phyloP scores from a whole-genome alignment of 1,284 basidiomycete species.

The Omphalotus olearius region DNA sequence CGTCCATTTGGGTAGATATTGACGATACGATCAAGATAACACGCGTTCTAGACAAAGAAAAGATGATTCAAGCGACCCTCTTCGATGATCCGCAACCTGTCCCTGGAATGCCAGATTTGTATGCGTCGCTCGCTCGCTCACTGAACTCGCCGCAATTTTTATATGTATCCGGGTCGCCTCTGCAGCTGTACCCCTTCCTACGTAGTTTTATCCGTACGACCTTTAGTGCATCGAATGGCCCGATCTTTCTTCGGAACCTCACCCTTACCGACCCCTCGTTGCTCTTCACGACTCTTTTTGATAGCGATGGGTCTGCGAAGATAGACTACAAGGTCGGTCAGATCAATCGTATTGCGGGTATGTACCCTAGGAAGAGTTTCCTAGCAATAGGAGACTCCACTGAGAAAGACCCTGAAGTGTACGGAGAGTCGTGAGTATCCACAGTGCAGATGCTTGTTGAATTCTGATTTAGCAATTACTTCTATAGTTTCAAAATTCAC shows the following conservation, averaged over 20 bases:
- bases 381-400: conserved; percentile 14
- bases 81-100: conserved; percentile 34
- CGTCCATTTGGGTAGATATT: conserved; percentile 19
- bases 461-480: background rate
- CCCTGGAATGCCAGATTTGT: conserved; percentile 39
- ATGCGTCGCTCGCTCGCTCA: conserved; percentile 29
- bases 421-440: conserved; percentile 12
- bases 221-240: conserved; percentile 30
- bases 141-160: conserved; percentile 21
- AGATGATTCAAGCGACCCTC: conserved; percentile 31
- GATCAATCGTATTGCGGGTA: conserved; percentile 6
- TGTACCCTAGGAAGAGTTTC: conserved; percentile 15
- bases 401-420: conserved; percentile 16
- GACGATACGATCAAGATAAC: conserved; percentile 41
- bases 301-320: conserved; percentile 5
- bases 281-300: background rate
- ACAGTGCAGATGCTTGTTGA: background rate
- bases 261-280: conserved; percentile 27
- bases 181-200: conserved; percentile 40
- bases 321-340: conserved; percentile 12
- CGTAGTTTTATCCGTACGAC: conserved; percentile 31
- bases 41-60: conserved; percentile 30
- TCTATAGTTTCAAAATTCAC: too few relatives aligned
- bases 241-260: conserved; percentile 33
- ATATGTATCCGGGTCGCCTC: conserved; percentile 37